Base-by-base conservation (phyloP, 371 early-diverging fungal genomes). In the Dinochytrium kinnereticum region DNA sequence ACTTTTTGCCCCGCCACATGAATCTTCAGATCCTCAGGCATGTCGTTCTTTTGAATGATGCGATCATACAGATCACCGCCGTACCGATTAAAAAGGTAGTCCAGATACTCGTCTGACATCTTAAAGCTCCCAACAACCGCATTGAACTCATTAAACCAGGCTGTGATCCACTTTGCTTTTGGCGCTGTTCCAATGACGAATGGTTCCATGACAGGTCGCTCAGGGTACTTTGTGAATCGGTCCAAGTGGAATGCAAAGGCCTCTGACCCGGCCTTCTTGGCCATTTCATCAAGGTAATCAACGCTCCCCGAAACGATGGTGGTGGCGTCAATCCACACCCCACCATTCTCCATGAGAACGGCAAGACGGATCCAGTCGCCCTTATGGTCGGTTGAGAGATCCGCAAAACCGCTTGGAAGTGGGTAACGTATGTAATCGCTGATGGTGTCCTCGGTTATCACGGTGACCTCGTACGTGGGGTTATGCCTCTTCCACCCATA, bases 351-450 rank as follows among this genome's bases (percentile, higher is more conserved):
- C 64, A 19, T 64, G 31, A 64, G 64, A 10, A 64, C 34, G 33
- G 64, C 64, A 21, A 64, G 64, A 31, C 64, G 64, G 10, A 64
- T 24, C 64, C 64, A 64, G 34, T 64, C 64, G 64, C 26, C 7
- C 24, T 38, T n/a, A 24, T 31, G 34, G 3, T 17, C 3, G 34
- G 3, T 7, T 19, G 13, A 44, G 19, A 64, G 17, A 21, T 64
- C 36, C 10, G 17, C 64, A 64, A 64, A 64, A 36, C 7, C 17
- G 3, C 7, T 19, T 3, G 64, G 64, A 21, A n/a, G 13, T 5
- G 64, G 64, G 13, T 7, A 31, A 5, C 10, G 10, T 10, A 64
- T 17, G 64, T 64, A 38, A 19, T 64, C 3, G 24, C 10, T 2
- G 37, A 64, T 19, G 36, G 3, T 64, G 21, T 3, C 3, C 13